Evolutionary conservation across 352 stramenopile species (phyloP).

Genomic region (Phytopythium vexans): DNA sequence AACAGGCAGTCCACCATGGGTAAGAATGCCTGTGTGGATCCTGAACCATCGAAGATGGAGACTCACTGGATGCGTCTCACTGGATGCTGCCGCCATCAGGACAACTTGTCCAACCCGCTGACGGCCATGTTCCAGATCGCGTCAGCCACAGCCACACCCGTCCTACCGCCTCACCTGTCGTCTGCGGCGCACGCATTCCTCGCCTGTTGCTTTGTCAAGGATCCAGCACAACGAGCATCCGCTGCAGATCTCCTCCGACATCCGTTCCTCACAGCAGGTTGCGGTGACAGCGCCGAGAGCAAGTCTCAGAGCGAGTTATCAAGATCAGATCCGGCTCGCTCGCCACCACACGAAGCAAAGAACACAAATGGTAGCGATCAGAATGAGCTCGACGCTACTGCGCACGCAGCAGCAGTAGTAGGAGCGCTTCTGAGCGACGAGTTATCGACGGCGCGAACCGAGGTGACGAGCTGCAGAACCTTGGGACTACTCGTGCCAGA

Average conservation of each 20-base stretch:
- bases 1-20: slow-evolving; percentile 85
- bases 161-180: slow-evolving; percentile 42
- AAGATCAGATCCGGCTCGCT: too few species aligned
- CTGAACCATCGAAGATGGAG: neutral
- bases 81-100: slow-evolving; percentile 14
- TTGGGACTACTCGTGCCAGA: too few species aligned
- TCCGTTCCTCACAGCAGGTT: slow-evolving; percentile 27
- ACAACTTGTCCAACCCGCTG: slow-evolving; percentile 72
- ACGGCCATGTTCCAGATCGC: slow-evolving; percentile 86
- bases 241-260: slow-evolving; percentile 83
- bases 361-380: too few species aligned
- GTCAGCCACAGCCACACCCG: slow-evolving; percentile 47
- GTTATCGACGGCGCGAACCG: neutral
- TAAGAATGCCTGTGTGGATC: slow-evolving; percentile 7
- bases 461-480: neutral
- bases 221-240: slow-evolving; percentile 62
- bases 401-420: slow-evolving; percentile 3
- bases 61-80: too few species aligned
- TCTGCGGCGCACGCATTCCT: slow-evolving; percentile 39
- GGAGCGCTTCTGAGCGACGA: slow-evolving; percentile 1
- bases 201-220: slow-evolving; percentile 58
- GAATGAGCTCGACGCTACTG: too few species aligned
- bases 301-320: too few species aligned
- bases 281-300: neutral
- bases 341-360: too few species aligned